phyloP scores from a whole-genome alignment of 257 asterid species.

The Nicotiana knightiana region DNA sequence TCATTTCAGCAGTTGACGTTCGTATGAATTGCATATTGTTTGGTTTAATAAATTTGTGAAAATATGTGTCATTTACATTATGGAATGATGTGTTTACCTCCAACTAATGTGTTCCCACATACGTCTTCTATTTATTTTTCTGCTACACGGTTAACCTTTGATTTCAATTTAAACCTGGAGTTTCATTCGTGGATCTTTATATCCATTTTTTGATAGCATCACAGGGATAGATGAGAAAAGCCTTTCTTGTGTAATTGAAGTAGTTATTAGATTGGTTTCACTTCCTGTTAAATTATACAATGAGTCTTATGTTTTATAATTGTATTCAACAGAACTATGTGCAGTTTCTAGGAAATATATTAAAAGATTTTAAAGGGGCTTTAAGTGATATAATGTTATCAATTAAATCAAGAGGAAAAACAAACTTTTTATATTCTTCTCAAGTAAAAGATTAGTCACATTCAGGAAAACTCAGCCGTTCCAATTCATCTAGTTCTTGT shows the following conservation, averaged over 20 bases:
- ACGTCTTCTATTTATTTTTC: not conserved
- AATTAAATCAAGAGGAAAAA: not conserved
- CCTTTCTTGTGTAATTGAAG: not conserved
- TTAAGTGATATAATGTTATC: not conserved
- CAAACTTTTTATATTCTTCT: not conserved
- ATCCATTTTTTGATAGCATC: not conserved
- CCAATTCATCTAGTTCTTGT: too few relatives aligned
- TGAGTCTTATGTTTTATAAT: not conserved
- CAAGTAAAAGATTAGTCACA: not conserved
- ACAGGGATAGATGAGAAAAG: not conserved
- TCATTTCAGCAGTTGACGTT: too few relatives aligned
- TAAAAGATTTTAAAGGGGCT: not conserved
- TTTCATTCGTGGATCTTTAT: not conserved
- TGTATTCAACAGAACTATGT: not conserved
- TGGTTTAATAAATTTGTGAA: not conserved
- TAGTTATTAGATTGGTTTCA: not conserved
- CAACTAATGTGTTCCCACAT: not conserved
- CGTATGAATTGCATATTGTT: not conserved
- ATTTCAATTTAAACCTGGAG: too few relatives aligned
- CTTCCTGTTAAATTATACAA: not conserved
- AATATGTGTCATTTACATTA: not conserved
- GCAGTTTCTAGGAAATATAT: not conserved
- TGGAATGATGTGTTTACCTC: not conserved
- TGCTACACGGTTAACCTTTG: too few relatives aligned
- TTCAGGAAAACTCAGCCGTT: not conserved